These are phyloP conservation scores for Penicillium sp. DNA, from an alignment of 2,329 filamentous ascomycete genomes.

Conservation along the genomic window DNA sequence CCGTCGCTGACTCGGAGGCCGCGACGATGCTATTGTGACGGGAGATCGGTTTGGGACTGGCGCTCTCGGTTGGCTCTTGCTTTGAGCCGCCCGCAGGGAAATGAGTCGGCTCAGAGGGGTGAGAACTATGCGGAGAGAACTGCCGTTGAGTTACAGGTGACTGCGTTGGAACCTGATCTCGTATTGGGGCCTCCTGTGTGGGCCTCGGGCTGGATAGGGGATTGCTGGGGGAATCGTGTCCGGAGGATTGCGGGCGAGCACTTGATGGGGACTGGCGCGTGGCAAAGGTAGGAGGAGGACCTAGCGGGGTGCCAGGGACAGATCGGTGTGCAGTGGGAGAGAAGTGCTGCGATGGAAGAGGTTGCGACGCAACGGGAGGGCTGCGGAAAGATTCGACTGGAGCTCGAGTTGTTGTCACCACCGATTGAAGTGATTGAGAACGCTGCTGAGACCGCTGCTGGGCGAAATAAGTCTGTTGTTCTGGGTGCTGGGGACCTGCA, in stretches of 20 bases:
- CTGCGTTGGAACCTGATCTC: constrained; percentile 24
- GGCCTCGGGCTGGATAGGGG: constrained; percentile 34
- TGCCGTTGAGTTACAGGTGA: constrained; percentile 32
- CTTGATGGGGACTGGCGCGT: constrained; percentile 37
- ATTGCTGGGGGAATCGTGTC: constrained; percentile 34
- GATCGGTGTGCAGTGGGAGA: constrained; percentile 40
- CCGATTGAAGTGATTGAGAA: constrained; percentile 41
- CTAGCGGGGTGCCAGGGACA: constrained; percentile 50
- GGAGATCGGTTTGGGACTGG: constrained; percentile 69
- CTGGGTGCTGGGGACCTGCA: constrained; percentile 28
- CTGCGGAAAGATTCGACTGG: constrained; percentile 36
- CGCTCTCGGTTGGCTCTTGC: constrained; percentile 67
- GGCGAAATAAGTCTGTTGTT: constrained; percentile 39
- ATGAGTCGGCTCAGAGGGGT: constrained; percentile 28
- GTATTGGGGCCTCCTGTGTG: constrained; percentile 28
- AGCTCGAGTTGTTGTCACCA: constrained; percentile 34
- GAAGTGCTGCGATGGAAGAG: constrained; percentile 34
- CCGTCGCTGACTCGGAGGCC: constrained; percentile 25
- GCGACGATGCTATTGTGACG: constrained; percentile 30
- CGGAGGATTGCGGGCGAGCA: constrained; percentile 38
- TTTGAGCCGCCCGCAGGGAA: constrained; percentile 55
- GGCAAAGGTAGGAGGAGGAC: constrained; percentile 40
- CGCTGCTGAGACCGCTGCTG: constrained; percentile 38
- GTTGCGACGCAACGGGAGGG: constrained; percentile 32
- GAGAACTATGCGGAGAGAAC: constrained; percentile 44